Percentiles rank a stretch among this genome's conserved stretches.
Conservation (phyloP, 352 stramenopile genomes). For the Pythium angustatum region DNA sequence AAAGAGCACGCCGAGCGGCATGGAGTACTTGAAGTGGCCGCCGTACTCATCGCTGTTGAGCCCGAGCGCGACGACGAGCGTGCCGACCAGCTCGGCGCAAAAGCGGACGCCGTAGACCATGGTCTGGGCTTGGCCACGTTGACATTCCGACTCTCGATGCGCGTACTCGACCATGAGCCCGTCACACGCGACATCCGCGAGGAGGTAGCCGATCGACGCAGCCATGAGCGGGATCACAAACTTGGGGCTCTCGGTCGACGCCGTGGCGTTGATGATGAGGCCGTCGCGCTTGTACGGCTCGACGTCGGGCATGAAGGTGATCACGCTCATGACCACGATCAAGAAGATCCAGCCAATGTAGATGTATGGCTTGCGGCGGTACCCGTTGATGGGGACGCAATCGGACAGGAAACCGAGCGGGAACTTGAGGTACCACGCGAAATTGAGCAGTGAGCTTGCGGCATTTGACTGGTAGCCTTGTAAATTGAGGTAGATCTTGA, state of each 20-base stretch:
- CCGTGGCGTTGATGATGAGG: conserved; percentile 22
- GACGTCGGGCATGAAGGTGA: conserved; percentile 33
- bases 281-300: conserved; percentile 31
- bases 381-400: conserved; percentile 52
- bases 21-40: conserved; percentile 47
- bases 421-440: conserved; percentile 72
- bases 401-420: conserved; percentile 65
- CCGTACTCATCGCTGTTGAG: conserved; percentile 64
- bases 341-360: conserved; percentile 58
- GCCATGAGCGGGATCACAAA: conserved; percentile 55
- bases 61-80: conserved; percentile 49
- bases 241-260: conserved; percentile 21
- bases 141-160: conserved; percentile 48
- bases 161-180: conserved; percentile 79
- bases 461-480: conserved; percentile 70
- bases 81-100: conserved; percentile 51
- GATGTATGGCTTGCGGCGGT: conserved; percentile 70
- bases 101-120: conserved; percentile 69
- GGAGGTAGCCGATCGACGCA: conserved; percentile 52
- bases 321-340: conserved; percentile 39
- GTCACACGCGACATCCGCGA: conserved; percentile 76
- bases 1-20: conserved; percentile 47
- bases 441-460: conserved; percentile 55
- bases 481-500: conserved; percentile 68
- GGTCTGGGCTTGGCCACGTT: conserved; percentile 44